These are phyloP conservation scores for Cystofilobasidium ferigula DNA, from an alignment of 768 basidiomycete genomes.

Conservation along the genomic window DNA sequence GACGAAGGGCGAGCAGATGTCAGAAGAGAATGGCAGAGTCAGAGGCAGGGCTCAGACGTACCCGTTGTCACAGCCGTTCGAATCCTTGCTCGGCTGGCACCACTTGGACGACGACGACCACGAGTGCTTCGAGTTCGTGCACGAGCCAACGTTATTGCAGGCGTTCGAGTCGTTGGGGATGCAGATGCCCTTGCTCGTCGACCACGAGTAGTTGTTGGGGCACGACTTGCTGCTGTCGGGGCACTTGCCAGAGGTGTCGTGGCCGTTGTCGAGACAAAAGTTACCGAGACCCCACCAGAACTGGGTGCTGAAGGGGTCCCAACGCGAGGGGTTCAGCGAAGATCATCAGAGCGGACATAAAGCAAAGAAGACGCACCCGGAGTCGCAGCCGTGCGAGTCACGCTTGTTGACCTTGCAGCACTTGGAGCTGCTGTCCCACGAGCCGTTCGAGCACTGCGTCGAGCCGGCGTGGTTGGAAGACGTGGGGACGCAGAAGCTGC, in stretches of 20 bases:
- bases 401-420: slow-evolving; percentile 13
- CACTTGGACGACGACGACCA: background rate
- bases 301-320: background rate
- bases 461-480: background rate
- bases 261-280: background rate
- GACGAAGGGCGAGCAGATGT: no score
- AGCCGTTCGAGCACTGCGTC: background rate
- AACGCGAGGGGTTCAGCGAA: no score
- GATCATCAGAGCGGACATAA: no score
- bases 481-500: slow-evolving; percentile 17
- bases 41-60: no score
- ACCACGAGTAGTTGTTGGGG: slow-evolving; percentile 12
- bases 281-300: background rate
- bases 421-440: slow-evolving; percentile 1
- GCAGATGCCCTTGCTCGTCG: slow-evolving; percentile 1
- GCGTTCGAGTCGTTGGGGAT: slow-evolving; percentile 12
- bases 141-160: slow-evolving; percentile 5
- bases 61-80: background rate
- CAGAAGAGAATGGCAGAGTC: no score
- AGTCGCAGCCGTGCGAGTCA: background rate
- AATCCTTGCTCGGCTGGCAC: background rate
- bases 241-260: slow-evolving; percentile 1
- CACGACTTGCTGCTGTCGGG: slow-evolving; percentile 4
- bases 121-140: background rate
- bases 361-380: background rate